Percentiles rank a stretch among this genome's conserved stretches.
Conservation (phyloP, 2,329 filamentous ascomycete genomes). For the Fusarium longipes region DNA sequence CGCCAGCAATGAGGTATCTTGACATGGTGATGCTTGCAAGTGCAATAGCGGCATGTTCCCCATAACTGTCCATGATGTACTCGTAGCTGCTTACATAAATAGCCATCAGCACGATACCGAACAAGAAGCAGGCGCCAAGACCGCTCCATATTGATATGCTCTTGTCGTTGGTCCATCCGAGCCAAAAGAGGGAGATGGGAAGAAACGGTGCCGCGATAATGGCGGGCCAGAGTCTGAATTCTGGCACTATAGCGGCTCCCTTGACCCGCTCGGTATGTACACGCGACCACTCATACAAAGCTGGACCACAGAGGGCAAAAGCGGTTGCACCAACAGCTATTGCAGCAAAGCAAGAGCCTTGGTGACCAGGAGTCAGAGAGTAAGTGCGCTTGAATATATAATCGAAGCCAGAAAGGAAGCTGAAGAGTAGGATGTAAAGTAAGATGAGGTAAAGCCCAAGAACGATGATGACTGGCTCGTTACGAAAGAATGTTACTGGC, state of each 20-base stretch:
- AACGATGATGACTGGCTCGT: conserved; percentile 53
- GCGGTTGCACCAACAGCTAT: conserved; percentile 55
- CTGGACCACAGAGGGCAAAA: conserved; percentile 46
- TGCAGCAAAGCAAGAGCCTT: conserved; percentile 56
- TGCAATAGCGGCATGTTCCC: conserved; percentile 58
- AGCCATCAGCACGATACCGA: conserved; percentile 62
- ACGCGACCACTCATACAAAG: conserved; percentile 48
- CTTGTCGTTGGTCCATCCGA: conserved; percentile 63
- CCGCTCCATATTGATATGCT: conserved; percentile 61
- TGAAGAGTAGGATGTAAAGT: conserved; percentile 64
- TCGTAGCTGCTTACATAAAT: conserved; percentile 64
- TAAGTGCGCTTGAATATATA: conserved; percentile 60
- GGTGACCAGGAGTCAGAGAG: conserved; percentile 53
- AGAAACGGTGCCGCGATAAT: conserved; percentile 63
- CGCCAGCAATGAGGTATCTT: conserved; percentile 52
- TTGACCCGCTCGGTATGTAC: conserved; percentile 55
- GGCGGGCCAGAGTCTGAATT: conserved; percentile 64
- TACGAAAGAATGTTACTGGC: conserved; percentile 53
- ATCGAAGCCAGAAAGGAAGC: conserved; percentile 62
- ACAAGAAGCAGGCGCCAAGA: conserved; percentile 61
- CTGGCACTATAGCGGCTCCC: conserved; percentile 57
- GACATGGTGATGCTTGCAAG: conserved; percentile 50
- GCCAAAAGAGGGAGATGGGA: conserved; percentile 66
- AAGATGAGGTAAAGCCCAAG: conserved; percentile 63
- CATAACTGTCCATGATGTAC: conserved; percentile 69